Evolutionary conservation across 306 rosid genomes (phyloP), one percentile per base, ranked within the genome.

Genomic region (Sicyos baderoa): DNA sequence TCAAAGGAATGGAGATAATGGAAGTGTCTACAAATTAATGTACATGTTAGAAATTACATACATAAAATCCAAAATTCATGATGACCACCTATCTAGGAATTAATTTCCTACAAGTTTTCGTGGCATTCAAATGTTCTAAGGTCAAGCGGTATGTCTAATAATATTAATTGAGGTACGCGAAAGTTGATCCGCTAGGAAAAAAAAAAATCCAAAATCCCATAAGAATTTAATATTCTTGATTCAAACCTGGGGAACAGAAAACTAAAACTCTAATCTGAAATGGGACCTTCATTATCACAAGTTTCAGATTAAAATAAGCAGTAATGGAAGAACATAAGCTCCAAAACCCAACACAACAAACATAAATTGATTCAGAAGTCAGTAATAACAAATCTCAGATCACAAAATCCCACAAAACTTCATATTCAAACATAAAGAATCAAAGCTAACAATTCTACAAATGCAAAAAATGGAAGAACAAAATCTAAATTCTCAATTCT

Each of bases 261-360:
- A 22, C 61, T 55, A 22, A 55, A 12, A 55, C 61, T 55, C 25
- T 53, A 53, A 76, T 9, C 61, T 7, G 37, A 50, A 45, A 75
- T 21, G 27, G 57, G 35, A 9, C 25, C 5, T 10, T 50, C 62
- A 56, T 12, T 9, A 8, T 19, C 60, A 54, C 3, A 27, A 23
- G 40, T 23, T 56, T 23, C 18, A 1, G 14, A 4, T 25, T 19
- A 54, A 54, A 54, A 21, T 21, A 11, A 4, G 18, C 63, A 23
- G 37, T 13, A 25, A 57, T 25, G 63, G 63, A 57, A 25, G 63
- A 57, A 57, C 63, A 57, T 6, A 57, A 5, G 18, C 63, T 44
- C 18, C 15, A 32, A 18, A 60, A 61, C 27, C 44, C 14, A 69
- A 72, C 12, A 19, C 16, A 23, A 42, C 58, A 54, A 54, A 54